phyloP scores from a whole-genome alignment of 2,329 filamentous ascomycete species.

The Orbilia quercus region DNA sequence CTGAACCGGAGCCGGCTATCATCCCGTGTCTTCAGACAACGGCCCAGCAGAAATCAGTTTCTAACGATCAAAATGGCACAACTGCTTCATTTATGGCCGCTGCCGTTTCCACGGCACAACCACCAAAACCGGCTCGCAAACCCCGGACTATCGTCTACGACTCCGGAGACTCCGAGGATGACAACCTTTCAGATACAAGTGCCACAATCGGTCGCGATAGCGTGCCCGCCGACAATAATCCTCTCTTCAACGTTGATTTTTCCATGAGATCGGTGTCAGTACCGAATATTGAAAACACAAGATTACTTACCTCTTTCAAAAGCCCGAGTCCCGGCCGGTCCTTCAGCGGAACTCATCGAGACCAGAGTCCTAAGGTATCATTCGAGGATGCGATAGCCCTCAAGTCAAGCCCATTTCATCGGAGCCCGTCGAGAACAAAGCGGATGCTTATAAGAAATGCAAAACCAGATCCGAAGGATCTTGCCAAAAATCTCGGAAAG shows the following conservation, averaged over 20 bases:
- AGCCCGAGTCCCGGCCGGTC: slow-evolving; percentile 33
- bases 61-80: not conserved
- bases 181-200: slow-evolving; percentile 37
- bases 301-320: slow-evolving; percentile 11
- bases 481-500: slow-evolving; percentile 34
- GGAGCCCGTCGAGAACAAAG: slow-evolving; percentile 46
- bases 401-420: slow-evolving; percentile 42
- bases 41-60: slow-evolving; percentile 1
- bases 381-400: slow-evolving; percentile 30
- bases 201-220: slow-evolving; percentile 33
- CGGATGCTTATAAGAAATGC: slow-evolving; percentile 45
- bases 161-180: slow-evolving; percentile 30
- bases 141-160: slow-evolving; percentile 31
- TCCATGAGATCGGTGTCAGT: slow-evolving; percentile 16
- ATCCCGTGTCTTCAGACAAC: slow-evolving; percentile 6
- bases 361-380: slow-evolving; percentile 40
- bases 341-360: slow-evolving; percentile 32
- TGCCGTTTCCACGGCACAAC: not conserved
- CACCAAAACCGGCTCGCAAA: not conserved
- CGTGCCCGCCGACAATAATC: slow-evolving; percentile 24
- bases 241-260: slow-evolving; percentile 19
- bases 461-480: slow-evolving; percentile 39
- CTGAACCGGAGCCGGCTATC: not conserved
- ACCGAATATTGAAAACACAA: slow-evolving; percentile 17
- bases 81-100: not conserved